Percentiles rank a stretch among this genome's conserved stretches.
Conservation (phyloP, 805 yeast genomes). For the Yarrowia deformans region DNA sequence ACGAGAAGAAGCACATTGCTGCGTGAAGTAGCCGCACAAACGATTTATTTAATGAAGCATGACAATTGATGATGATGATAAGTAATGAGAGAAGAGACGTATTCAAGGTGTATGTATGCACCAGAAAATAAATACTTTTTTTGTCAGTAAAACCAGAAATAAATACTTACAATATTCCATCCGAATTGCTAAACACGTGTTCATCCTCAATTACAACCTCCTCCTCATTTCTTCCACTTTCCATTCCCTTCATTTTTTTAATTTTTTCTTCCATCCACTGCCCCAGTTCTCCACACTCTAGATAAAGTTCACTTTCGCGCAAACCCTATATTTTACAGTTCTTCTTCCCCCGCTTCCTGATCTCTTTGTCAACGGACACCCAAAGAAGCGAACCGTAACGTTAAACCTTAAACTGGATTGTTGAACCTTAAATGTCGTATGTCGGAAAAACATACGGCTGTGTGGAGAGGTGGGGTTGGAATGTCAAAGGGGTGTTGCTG, state of each 20-base stretch:
- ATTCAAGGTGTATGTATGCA: too few relatives aligned
- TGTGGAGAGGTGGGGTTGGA: neutral
- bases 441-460: constrained; percentile 32
- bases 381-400: constrained; percentile 29
- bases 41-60: neutral
- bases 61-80: neutral
- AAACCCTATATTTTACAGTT: neutral
- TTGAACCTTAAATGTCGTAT: neutral
- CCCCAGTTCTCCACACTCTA: neutral
- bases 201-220: too few relatives aligned
- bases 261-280: neutral
- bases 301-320: neutral
- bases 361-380: constrained; percentile 21
- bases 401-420: neutral
- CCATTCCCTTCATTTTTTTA: neutral
- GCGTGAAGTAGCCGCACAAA: neutral
- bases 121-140: too few relatives aligned
- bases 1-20: constrained; percentile 44
- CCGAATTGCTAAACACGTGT: too few relatives aligned
- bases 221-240: too few relatives aligned
- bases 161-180: too few relatives aligned
- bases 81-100: too few relatives aligned
- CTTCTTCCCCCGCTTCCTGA: constrained; percentile 33
- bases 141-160: too few relatives aligned
- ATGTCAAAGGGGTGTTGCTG: neutral